Evolutionary conservation across 495 filamentous ascomycete genomes (phyloP).

Genomic region (Aspergillus nidulans): DNA sequence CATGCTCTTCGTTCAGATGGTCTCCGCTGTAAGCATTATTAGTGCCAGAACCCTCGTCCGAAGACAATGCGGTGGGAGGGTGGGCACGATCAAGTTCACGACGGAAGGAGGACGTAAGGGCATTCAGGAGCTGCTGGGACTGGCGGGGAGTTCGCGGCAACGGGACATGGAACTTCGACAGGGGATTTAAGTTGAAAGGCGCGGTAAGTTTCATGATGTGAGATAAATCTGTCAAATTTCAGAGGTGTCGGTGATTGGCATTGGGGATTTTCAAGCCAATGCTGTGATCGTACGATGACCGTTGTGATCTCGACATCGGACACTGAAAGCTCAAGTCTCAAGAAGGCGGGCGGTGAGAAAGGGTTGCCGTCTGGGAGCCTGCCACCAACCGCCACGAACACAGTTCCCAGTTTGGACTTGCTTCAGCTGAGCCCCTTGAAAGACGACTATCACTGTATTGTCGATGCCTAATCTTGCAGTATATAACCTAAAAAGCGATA

Average conservation of each 20-base stretch:
- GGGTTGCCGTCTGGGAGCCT: slow-evolving; percentile 3
- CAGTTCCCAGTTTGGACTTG: not conserved
- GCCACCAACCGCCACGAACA: slow-evolving; percentile 8
- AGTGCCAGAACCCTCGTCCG: slow-evolving; percentile 11
- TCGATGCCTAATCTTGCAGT: not conserved
- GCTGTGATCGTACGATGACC: not conserved
- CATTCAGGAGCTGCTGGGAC: slow-evolving; percentile 61
- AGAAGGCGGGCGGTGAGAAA: slow-evolving; percentile 17
- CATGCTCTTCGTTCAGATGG: slow-evolving; percentile 3
- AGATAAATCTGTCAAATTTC: not conserved
- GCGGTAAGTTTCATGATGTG: slow-evolving; percentile 42
- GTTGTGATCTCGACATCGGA: not conserved
- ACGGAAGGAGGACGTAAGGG: slow-evolving; percentile 73
- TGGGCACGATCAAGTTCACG: slow-evolving; percentile 66
- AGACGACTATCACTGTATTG: not conserved
- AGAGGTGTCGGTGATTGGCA: not conserved
- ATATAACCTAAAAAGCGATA: not conserved
- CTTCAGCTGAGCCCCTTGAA: slow-evolving; percentile 5
- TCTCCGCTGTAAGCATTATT: slow-evolving; percentile 7
- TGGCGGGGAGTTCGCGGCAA: slow-evolving; percentile 61
- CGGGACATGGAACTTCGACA: slow-evolving; percentile 65
- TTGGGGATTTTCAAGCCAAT: not conserved
- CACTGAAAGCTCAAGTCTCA: not conserved
- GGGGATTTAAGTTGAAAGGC: slow-evolving; percentile 41
- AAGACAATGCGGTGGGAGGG: slow-evolving; percentile 34